Evolutionary conservation across 768 basidiomycete species (phyloP), one percentile per base, ranked within the genome.

Genomic region (Mycena capillaripes): DNA sequence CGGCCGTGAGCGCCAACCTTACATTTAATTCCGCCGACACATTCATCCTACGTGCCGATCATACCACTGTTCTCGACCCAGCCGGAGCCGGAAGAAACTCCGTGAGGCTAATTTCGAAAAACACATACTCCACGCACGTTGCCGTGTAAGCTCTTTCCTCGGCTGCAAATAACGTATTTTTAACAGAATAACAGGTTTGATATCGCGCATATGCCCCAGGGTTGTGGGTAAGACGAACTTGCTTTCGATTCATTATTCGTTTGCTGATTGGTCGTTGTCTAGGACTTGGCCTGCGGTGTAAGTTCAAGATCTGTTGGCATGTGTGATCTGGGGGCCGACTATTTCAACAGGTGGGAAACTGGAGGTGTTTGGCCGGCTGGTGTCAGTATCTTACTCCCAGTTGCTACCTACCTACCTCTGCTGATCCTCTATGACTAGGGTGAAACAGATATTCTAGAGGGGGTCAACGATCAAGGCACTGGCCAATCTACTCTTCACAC

Each of bases 21-120:
- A 90, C 89, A 12, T 90, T 80, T 60, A 84, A 89, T 2, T 81
- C 82, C 21, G 81, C 80, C 25, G 79, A 88, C 74, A 83, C 83
- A 5, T 88, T 91, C 77, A 84, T 90, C 70, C 79, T 91, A 25
- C 86, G 89, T 36, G 84, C 88, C 2, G 91, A 91, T 73, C 76
- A 80, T 69, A 86, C 80, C 17, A 87, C 84, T 2, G 79, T 78
- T 6, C 83, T 91, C 59, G 65, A 76, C 73, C 66, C 90, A 0
- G 79, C 74, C 42, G 87, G 87, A 1, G 79, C 86, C 21, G 91
- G 91, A n/a, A 81, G 91, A 32, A 82, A 86, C 61, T 90, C 89
- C 9, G 88, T 90, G 25, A 83, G 90, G 46, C 84, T 92, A 66
- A 81, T 81, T 44, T 85, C 87, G 11, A 86, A 86, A 71, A 86